Evolutionary conservation across 176 grass and related monocot species (phyloP).

Genomic region (Aegilops tauschii): DNA sequence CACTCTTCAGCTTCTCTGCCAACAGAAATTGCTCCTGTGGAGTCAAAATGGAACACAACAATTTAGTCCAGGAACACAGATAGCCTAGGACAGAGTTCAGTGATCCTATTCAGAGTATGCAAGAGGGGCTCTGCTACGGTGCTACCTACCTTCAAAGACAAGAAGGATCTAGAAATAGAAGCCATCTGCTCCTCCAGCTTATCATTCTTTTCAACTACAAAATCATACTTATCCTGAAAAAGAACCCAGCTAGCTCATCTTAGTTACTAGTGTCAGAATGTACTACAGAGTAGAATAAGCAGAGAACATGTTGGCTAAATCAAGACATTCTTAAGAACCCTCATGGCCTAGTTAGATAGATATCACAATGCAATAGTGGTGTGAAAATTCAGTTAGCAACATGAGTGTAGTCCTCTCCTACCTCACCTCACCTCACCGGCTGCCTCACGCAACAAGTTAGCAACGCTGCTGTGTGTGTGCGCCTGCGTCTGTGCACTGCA

Average conservation of each 20-base stretch:
- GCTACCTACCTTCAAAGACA: conserved; percentile 50
- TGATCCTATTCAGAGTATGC: not conserved
- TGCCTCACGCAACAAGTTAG: too few species aligned
- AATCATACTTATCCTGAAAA: conserved; percentile 56
- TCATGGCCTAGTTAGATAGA: not conserved
- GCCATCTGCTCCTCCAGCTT: conserved; percentile 56
- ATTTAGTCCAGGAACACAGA: not conserved
- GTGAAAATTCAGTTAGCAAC: not conserved
- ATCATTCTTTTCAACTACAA: conserved; percentile 39
- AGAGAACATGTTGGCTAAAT: not conserved
- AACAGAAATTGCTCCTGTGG: conserved; percentile 51
- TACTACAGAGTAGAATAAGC: not conserved
- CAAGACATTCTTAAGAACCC: not conserved
- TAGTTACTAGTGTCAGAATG: not conserved
- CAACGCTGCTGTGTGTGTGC: too few species aligned
- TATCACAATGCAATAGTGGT: not conserved
- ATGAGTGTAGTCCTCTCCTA: not conserved
- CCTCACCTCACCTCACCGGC: too few species aligned
- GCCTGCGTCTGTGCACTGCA: too few species aligned
- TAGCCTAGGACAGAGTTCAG: not conserved
- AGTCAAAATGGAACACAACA: not conserved
- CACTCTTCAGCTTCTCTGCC: conserved; percentile 30
- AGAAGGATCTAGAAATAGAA: conserved; percentile 42
- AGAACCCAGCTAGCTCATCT: not conserved
- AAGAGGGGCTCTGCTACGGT: not conserved